phyloP scores from a whole-genome alignment of 176 grass and related monocot species.

The Pharus latifolius region DNA sequence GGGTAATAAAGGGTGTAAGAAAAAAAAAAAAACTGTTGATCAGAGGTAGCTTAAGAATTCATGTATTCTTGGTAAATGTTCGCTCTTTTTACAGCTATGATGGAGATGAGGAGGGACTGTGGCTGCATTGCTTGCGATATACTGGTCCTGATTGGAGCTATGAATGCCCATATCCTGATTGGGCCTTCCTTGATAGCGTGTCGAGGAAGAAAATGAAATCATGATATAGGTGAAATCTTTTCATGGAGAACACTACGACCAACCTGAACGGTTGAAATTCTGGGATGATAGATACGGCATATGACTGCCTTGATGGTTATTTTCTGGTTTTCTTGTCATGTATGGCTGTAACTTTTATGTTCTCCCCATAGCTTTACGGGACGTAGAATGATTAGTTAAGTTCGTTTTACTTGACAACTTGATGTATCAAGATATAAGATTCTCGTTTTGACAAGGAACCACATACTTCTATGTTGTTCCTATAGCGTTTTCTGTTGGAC shows the following conservation, averaged over 20 bases:
- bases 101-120: slow-evolving; percentile 64
- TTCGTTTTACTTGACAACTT: too few species aligned
- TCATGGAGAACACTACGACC: too few species aligned
- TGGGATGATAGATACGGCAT: neutral
- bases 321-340: neutral
- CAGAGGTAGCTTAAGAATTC: neutral
- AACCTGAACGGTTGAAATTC: neutral
- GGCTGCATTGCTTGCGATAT: slow-evolving; percentile 77
- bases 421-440: too few species aligned
- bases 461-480: too few species aligned
- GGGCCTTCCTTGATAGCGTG: slow-evolving; percentile 33
- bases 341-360: neutral
- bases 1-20: neutral
- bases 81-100: slow-evolving; percentile 56
- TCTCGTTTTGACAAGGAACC: too few species aligned
- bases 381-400: too few species aligned
- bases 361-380: too few species aligned
- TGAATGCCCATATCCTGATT: slow-evolving; percentile 79
- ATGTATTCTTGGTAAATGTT: neutral
- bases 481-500: too few species aligned
- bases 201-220: slow-evolving; percentile 24
- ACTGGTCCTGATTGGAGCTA: slow-evolving; percentile 88
- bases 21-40: neutral
- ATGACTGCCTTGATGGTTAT: neutral
- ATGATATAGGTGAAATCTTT: slow-evolving; percentile 1